Evolutionary conservation across 495 filamentous ascomycete genomes (phyloP), one percentile per base, ranked within the genome.

Genomic region (Lasiosphaeria miniovina): DNA sequence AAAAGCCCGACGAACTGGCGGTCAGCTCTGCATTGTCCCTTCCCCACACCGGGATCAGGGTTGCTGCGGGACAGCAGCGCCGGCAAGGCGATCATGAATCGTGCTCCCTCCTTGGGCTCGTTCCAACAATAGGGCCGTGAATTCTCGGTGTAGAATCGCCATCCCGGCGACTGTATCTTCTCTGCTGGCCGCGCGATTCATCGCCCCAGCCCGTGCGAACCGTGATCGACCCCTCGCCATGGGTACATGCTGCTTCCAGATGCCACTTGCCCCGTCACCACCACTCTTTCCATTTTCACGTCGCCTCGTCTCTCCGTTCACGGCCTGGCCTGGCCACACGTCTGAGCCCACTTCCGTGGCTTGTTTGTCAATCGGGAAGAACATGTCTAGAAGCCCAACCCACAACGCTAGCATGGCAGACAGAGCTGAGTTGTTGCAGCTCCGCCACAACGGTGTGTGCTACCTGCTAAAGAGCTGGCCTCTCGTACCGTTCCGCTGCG

Each of bases 41-140:
- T 61, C 61, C 66, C 66, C 69, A 63, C 68, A 67, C 60, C 54
- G 57, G 64, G 63, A 67, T 64, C 64, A 66, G 59, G 66, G 58
- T 61, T 65, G 35, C 57, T 66, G 54, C 61, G 48, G 61, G 59
- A 63, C 54, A 59, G 61, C 49, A 58, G 55, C 35, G 62, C 55
- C 57, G 50, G 59, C 60, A 65, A 66, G 68, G 53, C 60, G 66
- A 71, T 68, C 66, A 64, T 65, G 68, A 67, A 67, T 72, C 64
- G 68, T 48, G 61, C 58, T 61, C 62, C 58, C 50, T 59, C 60
- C 55, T 49, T 38, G 53, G 57, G 52, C 32, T 59, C 55, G 43
- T 55, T 65, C 54, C 49, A 43, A 46, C 12, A n/a, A 50, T 55
- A 34, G 36, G 14, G 38, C 57, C 17, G 50, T 36, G 54, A 55